Conservation (phyloP, 345 rosid species). For the Brassica juncea region DNA sequence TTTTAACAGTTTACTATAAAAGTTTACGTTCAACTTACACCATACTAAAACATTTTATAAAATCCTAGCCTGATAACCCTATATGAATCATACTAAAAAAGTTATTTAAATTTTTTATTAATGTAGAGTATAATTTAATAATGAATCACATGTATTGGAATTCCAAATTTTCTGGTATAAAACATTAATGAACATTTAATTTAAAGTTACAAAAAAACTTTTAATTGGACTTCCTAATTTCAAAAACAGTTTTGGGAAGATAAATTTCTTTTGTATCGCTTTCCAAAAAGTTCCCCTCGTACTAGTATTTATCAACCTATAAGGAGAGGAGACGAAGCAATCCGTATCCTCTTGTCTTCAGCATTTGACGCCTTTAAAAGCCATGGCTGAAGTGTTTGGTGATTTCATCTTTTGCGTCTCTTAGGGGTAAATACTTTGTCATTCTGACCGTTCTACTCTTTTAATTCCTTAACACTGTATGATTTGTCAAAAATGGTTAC, state of each 20-base stretch:
- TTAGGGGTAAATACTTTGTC: not conserved
- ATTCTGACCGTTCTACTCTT: not conserved
- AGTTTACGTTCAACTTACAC: too few species aligned
- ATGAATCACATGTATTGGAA: too few species aligned
- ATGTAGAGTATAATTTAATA: too few species aligned
- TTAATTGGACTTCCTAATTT: not conserved
- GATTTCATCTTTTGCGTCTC: not conserved
- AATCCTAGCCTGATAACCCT: too few species aligned
- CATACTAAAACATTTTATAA: too few species aligned
- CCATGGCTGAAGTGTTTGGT: not conserved
- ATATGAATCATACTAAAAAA: too few species aligned
- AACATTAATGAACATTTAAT: too few species aligned
- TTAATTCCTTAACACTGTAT: not conserved
- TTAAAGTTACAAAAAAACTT: too few species aligned
- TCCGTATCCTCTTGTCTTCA: not conserved
- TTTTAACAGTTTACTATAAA: too few species aligned
- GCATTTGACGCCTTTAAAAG: not conserved
- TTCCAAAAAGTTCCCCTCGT: too few species aligned
- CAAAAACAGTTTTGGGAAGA: not conserved
- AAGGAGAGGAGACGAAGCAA: not conserved
- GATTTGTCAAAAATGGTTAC: not conserved
- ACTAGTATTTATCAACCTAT: not conserved
- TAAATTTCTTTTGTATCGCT: not conserved
- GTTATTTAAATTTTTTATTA: too few species aligned
- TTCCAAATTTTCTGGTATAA: too few species aligned